Percentiles rank a stretch among this genome's conserved stretches.
Conservation (phyloP, 2,329 filamentous ascomycete genomes). For the Fusarium ambrosium region DNA sequence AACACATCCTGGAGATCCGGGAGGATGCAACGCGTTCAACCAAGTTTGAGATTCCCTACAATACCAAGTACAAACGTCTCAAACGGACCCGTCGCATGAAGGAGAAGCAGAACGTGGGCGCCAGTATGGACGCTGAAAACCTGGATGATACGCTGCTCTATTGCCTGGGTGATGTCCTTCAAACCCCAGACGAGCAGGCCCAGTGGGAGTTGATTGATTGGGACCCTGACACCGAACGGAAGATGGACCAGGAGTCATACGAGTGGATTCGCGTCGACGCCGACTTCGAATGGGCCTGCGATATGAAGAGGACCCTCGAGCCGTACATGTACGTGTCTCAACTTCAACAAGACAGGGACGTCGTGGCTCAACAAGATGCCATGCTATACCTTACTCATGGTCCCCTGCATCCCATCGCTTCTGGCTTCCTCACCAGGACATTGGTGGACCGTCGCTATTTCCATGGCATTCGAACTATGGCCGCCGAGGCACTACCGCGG, state of each 20-base stretch:
- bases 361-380: constrained; percentile 86
- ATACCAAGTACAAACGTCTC: constrained; percentile 97
- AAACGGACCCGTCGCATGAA: constrained; percentile 89
- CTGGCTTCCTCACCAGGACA: constrained; percentile 90
- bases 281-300: constrained; percentile 97
- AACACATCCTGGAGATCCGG: constrained; percentile 96
- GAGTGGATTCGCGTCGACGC: constrained; percentile 99
- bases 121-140: constrained; percentile 71
- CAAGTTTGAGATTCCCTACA: constrained; percentile 96
- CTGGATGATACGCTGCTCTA: constrained; percentile 89
- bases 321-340: constrained; percentile 99
- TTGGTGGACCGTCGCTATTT: constrained; percentile 94
- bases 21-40: constrained; percentile 80
- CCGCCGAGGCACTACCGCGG: constrained; percentile 81
- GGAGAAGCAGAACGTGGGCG: constrained; percentile 72
- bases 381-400: constrained; percentile 78
- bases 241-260: constrained; percentile 96
- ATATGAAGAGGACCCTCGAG: constrained; percentile 84
- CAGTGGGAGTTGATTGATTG: constrained; percentile 92
- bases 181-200: constrained; percentile 82
- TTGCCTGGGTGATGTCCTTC: constrained; percentile 90
- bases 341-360: constrained; percentile 95
- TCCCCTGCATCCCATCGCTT: constrained; percentile 83
- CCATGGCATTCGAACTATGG: constrained; percentile 89
- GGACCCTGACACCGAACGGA: constrained; percentile 87